Evolutionary conservation across 192 early-diverging fungal genomes (phyloP).

Genomic region (Spinellus fusiger): DNA sequence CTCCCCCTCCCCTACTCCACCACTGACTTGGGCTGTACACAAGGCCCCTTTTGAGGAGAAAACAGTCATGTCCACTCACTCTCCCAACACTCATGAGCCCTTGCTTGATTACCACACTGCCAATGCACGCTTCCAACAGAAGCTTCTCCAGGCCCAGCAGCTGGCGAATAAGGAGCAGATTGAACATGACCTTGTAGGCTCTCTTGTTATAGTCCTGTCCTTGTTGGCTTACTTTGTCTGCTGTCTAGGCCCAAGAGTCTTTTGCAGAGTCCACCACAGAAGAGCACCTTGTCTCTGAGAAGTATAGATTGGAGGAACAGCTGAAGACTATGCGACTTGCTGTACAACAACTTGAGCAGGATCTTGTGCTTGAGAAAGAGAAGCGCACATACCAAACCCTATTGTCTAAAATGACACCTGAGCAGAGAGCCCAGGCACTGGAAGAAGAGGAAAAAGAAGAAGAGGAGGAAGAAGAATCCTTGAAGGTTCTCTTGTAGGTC

Average conservation of each 20-base stretch:
- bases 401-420: slow-evolving; percentile 16
- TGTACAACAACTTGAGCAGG: background rate
- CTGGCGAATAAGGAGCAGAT: slow-evolving; percentile 4
- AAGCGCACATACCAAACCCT: background rate
- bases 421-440: slow-evolving; percentile 7
- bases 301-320: too few relatives aligned
- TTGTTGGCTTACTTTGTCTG: background rate
- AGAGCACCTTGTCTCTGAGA: too few relatives aligned
- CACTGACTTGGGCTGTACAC: too few relatives aligned
- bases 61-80: background rate
- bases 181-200: background rate
- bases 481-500: background rate
- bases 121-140: slow-evolving; percentile 10
- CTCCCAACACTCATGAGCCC: background rate
- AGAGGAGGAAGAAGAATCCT: slow-evolving; percentile 1
- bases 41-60: background rate
- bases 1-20: too few relatives aligned
- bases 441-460: slow-evolving; percentile 8
- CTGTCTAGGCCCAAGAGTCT: too few relatives aligned
- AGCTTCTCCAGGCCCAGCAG: slow-evolving; percentile 4
- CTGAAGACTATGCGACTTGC: too few relatives aligned
- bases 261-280: too few relatives aligned
- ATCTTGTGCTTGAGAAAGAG: background rate
- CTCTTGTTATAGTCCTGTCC: background rate
- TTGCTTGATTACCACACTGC: background rate